phyloP scores from a whole-genome alignment of 352 stramenopile species.

The Pythium brachiatum region DNA sequence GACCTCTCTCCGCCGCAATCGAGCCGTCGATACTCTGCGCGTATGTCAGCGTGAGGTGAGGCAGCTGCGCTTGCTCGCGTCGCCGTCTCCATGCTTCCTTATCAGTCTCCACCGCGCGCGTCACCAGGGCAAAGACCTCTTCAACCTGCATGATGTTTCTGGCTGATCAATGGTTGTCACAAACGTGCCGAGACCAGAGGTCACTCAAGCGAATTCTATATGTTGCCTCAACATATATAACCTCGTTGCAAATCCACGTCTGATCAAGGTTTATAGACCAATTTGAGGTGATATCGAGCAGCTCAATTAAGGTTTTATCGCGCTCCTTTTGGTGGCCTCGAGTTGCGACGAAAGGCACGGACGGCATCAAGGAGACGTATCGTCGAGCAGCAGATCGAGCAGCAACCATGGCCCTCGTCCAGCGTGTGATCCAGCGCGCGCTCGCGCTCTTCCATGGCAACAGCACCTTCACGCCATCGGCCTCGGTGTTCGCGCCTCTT shows the following conservation, averaged over 20 bases:
- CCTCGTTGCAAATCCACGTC: not conserved
- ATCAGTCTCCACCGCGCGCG: slow-evolving; percentile 28
- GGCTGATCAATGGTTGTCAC: not conserved
- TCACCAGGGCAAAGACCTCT: slow-evolving; percentile 29
- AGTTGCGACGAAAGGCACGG: slow-evolving; percentile 2
- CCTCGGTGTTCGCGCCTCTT: slow-evolving; percentile 30
- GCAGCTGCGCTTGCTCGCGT: slow-evolving; percentile 15
- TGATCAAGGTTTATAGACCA: not conserved
- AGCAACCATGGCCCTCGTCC: slow-evolving; percentile 54
- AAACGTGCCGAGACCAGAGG: not conserved
- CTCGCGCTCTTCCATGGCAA: slow-evolving; percentile 53
- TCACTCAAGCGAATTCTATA: slow-evolving; percentile 10
- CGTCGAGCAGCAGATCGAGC: not conserved
- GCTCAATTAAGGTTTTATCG: slow-evolving; percentile 22
- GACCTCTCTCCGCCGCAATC: slow-evolving; percentile 63
- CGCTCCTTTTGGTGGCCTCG: slow-evolving; percentile 25
- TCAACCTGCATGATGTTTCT: slow-evolving; percentile 24
- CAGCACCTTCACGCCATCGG: slow-evolving; percentile 40
- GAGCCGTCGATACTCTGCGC: slow-evolving; percentile 89
- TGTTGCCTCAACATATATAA: slow-evolving; percentile 20
- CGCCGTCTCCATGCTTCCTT: slow-evolving; percentile 23
- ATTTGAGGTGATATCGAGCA: slow-evolving; percentile 1
- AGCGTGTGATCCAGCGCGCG: slow-evolving; percentile 66
- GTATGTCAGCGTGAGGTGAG: slow-evolving; percentile 84
- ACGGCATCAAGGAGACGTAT: slow-evolving; percentile 11